Evolutionary conservation across 2,329 filamentous ascomycete genomes (phyloP), one percentile per base, ranked within the genome.

Genomic region (Fusarium protoensiforme): DNA sequence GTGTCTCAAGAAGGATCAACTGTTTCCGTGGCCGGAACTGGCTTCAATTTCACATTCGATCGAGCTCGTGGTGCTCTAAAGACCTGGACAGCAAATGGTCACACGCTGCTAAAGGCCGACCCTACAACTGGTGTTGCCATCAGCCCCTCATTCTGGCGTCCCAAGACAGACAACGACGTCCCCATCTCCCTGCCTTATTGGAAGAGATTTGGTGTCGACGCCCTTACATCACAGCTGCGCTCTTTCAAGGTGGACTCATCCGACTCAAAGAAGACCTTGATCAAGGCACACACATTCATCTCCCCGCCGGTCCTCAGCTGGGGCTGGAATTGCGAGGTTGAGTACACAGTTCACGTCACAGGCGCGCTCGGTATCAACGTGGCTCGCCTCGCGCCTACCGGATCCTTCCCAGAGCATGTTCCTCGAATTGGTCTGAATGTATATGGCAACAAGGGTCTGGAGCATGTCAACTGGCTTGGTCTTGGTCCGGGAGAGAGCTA

Each of bases 401-500:
- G 89, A 0, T 84, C 85, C 14, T 81, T 84, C 3, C 90, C 90
- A 0, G 80, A 81, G 5, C 88, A 88, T 39, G 80, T 93, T 1
- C 91, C 92, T 0, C 86, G 92, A 10, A 85, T 92, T 27, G 92
- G 92, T 0, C 82, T 93, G 5, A 86, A 90, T 60, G 75, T 93
- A 6, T 84, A 85, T 36, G 80, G 92, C 1, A 83, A 84, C 6
- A 79, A 83, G 36, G 61, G 79, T 0, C 85, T 91, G 27, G 82
- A 87, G 58, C 73, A 80, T 1, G 87, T 88, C 5, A 79, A 82
- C 11, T 93, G 91, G 90, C 88, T 89, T 68, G 91, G 91, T 7
- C 87, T 87, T 7, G 91, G 91, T 0, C 90, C 90, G 0, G 90
- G 89, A 10, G 91, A 93, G 79, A 87, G 86, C 9, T 93, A 92